phyloP scores from a whole-genome alignment of 139 green algal genomes.

The Penium margaritaceum region DNA sequence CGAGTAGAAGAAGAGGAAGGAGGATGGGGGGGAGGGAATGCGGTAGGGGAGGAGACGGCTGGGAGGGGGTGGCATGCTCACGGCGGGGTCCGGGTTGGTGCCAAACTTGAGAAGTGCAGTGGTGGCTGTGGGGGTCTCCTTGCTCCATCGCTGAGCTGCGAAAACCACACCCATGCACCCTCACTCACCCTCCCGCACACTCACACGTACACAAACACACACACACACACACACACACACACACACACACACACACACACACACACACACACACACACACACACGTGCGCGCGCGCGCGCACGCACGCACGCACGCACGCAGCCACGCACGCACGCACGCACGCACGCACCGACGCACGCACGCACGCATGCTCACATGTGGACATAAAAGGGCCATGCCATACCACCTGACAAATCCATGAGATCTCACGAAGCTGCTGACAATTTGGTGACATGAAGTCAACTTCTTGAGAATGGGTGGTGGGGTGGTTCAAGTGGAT shows the following conservation, averaged over 20 bases:
- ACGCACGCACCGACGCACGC: no score
- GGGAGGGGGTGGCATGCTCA: background rate
- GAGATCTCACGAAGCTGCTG: no score
- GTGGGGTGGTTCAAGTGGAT: no score
- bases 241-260: background rate
- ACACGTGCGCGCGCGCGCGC: no score
- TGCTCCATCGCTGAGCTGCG: slow-evolving; percentile 31
- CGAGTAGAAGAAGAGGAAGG: background rate
- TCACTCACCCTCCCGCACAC: background rate
- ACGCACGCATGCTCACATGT: no score
- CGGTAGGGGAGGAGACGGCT: background rate
- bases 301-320: no score
- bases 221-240: background rate
- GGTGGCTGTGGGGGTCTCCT: slow-evolving; percentile 18
- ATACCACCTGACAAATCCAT: no score
- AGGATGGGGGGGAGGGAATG: background rate
- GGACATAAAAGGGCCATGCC: no score
- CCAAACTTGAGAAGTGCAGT: slow-evolving; percentile 32
- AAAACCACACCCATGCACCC: background rate
- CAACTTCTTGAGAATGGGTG: no score
- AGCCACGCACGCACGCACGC: no score
- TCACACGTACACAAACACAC: slow-evolving; percentile 1
- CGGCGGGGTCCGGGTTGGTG: slow-evolving; percentile 21
- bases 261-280: no score
- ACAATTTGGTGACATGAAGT: no score